phyloP scores from a whole-genome alignment of 768 basidiomycete genomes.

The Russula sp. region DNA sequence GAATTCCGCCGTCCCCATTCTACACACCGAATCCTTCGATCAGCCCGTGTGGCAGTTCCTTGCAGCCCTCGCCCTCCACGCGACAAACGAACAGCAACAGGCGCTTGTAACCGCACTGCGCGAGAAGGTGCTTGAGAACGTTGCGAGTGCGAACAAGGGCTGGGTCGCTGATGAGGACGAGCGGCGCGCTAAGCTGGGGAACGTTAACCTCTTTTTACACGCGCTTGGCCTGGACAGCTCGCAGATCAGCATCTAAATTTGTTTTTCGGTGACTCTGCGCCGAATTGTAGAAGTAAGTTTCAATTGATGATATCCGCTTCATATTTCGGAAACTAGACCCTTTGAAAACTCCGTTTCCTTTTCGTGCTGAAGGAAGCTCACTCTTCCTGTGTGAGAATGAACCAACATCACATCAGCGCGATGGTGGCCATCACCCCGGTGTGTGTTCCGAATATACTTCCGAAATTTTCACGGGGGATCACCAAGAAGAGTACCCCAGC shows the following conservation, averaged over 20 bases:
- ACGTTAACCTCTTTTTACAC: conserved; percentile 88
- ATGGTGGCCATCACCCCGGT: neutral
- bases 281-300: conserved; percentile 20
- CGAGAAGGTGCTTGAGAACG: conserved; percentile 92
- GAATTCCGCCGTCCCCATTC: conserved; percentile 34
- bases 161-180: conserved; percentile 70
- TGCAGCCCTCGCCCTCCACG: conserved; percentile 80
- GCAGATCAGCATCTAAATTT: conserved; percentile 43
- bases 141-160: conserved; percentile 70
- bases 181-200: conserved; percentile 73
- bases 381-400: neutral
- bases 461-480: neutral
- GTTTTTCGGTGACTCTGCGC: conserved; percentile 15
- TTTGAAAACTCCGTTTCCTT: neutral
- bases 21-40: conserved; percentile 60
- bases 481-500: neutral
- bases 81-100: conserved; percentile 83
- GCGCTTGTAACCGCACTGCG: conserved; percentile 77
- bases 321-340: conserved; percentile 16
- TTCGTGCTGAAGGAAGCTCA: neutral
- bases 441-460: conserved; percentile 11
- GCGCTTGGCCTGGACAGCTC: conserved; percentile 70
- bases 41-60: conserved; percentile 95
- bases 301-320: conserved; percentile 17
- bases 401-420: neutral